These are phyloP conservation scores for Tylopilus sp. DNA, from an alignment of 768 basidiomycete genomes.

Conservation along the genomic window DNA sequence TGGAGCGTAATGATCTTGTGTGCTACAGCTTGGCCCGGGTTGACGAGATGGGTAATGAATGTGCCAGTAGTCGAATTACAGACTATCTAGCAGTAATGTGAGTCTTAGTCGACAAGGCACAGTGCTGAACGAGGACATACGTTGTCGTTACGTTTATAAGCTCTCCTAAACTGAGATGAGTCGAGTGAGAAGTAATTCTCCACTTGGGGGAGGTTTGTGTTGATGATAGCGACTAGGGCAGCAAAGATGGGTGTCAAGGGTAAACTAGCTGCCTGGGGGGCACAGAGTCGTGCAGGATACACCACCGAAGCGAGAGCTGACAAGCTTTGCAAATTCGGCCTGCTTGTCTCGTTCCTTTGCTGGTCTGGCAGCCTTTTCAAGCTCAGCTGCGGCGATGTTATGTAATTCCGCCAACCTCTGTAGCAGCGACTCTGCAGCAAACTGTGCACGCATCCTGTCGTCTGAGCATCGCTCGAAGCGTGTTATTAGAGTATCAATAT, in stretches of 20 bases:
- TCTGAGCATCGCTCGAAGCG: too few relatives aligned
- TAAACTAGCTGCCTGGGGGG: conserved; percentile 90
- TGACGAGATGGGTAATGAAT: conserved; percentile 88
- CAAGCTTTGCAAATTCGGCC: conserved; percentile 87
- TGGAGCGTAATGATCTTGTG: conserved; percentile 93
- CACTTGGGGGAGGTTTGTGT: conserved; percentile 95
- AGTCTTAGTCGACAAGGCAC: not conserved
- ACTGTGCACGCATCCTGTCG: too few relatives aligned
- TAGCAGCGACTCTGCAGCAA: too few relatives aligned
- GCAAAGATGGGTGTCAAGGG: conserved; percentile 98
- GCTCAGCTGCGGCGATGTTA: too few relatives aligned
- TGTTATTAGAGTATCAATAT: too few relatives aligned
- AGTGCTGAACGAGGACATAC: conserved; percentile 43
- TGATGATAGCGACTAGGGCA: conserved; percentile 89
- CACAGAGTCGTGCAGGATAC: conserved; percentile 89
- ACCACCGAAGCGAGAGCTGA: conserved; percentile 83
- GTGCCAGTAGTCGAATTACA: conserved; percentile 95
- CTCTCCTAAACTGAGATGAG: conserved; percentile 90
- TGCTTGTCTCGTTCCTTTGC: conserved; percentile 57
- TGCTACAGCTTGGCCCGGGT: conserved; percentile 92
- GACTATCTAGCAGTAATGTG: conserved; percentile 57
- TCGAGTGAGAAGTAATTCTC: conserved; percentile 84
- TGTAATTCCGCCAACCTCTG: too few relatives aligned
- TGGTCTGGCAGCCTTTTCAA: too few relatives aligned
- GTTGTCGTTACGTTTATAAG: conserved; percentile 98